Percentiles rank a stretch among this genome's conserved stretches.
Conservation (phyloP, 345 rosid species). For the Populus simonii region DNA sequence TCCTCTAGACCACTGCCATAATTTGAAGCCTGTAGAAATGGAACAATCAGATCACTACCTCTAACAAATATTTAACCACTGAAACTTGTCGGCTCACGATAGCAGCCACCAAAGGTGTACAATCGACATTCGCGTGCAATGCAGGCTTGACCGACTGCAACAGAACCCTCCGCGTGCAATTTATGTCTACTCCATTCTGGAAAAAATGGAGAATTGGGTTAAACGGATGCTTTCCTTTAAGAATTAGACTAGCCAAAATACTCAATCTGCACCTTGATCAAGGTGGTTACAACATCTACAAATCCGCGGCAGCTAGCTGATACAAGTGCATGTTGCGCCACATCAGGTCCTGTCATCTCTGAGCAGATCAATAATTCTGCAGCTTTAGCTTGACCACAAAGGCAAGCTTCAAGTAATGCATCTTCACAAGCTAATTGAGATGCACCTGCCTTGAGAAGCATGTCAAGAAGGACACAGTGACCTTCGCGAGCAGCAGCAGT, state of each 20-base stretch:
- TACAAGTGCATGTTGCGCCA: slow-evolving; percentile 31
- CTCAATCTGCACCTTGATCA: slow-evolving; percentile 22
- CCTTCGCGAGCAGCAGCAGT: slow-evolving; percentile 44
- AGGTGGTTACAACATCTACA: slow-evolving; percentile 23
- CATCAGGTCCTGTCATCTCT: slow-evolving; percentile 33
- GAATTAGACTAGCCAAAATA: neutral
- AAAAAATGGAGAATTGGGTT: neutral
- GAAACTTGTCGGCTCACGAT: slow-evolving; percentile 34
- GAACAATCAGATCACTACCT: slow-evolving; percentile 18
- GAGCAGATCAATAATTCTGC: slow-evolving; percentile 33
- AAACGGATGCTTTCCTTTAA: neutral
- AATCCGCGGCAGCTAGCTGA: slow-evolving; percentile 36
- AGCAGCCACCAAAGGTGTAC: slow-evolving; percentile 37
- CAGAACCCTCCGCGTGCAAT: slow-evolving; percentile 17
- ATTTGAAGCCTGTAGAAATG: neutral
- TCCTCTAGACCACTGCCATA: neutral
- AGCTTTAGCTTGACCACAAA: slow-evolving; percentile 31
- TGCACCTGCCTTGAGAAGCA: slow-evolving; percentile 43
- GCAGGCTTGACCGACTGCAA: slow-evolving; percentile 30
- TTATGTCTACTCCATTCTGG: slow-evolving; percentile 32
- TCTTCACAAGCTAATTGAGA: slow-evolving; percentile 34
- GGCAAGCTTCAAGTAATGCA: slow-evolving; percentile 37
- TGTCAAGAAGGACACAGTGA: slow-evolving; percentile 30
- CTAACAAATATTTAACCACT: slow-evolving; percentile 31
- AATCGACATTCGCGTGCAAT: slow-evolving; percentile 32